These are phyloP conservation scores for Stagonosporopsis cucurbitacearum DNA, from an alignment of 2,329 filamentous ascomycete genomes.

Conservation along the genomic window DNA sequence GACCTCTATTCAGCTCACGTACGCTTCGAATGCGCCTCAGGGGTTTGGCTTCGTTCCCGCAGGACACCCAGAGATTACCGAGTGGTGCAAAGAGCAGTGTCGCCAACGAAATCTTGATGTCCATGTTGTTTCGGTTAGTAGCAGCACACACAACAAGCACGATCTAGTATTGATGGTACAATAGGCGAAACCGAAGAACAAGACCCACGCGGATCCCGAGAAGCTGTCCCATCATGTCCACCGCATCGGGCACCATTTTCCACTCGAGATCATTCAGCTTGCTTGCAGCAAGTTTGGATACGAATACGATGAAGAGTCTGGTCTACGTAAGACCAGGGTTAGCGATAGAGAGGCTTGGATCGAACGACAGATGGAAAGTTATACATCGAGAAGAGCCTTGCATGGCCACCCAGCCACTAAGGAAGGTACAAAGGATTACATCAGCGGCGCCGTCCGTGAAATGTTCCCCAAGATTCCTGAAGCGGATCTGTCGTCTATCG, in stretches of 20 bases:
- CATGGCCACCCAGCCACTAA: constrained; percentile 36
- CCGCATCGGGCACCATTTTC: constrained; percentile 69
- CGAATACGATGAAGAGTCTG: constrained; percentile 25
- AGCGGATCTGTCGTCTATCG: constrained; percentile 63
- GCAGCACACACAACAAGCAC: neutral
- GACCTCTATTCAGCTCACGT: constrained; percentile 58
- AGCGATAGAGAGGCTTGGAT: constrained; percentile 38
- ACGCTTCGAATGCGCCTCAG: constrained; percentile 60
- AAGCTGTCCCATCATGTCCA: constrained; percentile 66
- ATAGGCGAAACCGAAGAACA: constrained; percentile 55
- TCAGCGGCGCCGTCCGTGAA: constrained; percentile 65
- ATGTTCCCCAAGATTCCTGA: constrained; percentile 69
- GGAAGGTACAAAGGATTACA: constrained; percentile 61
- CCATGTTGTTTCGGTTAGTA: constrained; percentile 66
- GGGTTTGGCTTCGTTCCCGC: constrained; percentile 69
- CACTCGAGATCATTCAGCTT: constrained; percentile 63
- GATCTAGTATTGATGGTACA: constrained; percentile 13
- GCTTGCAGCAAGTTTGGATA: constrained; percentile 60
- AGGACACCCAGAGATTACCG: constrained; percentile 65
- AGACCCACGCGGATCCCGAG: constrained; percentile 57
- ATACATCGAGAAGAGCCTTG: constrained; percentile 35
- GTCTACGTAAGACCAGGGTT: constrained; percentile 31
- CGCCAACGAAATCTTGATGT: constrained; percentile 61
- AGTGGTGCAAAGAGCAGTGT: constrained; percentile 64
- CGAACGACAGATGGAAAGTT: constrained; percentile 45